Evolutionary conservation across 352 stramenopile species (phyloP), one percentile per base, ranked within the genome.

Genomic region (Globisporangium parvum): DNA sequence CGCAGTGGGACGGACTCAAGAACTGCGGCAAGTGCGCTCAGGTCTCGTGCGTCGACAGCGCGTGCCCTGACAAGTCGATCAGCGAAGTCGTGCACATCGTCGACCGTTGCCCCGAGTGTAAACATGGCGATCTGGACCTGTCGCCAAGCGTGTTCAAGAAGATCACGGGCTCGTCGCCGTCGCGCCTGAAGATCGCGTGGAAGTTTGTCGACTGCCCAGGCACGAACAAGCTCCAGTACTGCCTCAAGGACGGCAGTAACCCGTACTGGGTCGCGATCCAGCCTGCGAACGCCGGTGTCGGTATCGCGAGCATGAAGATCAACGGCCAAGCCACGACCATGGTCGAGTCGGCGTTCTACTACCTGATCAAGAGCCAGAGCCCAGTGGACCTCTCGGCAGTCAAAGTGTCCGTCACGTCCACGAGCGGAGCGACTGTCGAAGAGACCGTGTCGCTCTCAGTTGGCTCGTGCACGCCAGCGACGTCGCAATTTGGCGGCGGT

Each of bases 61-160:
- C 63, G 17, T 91, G 81, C 54, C 58, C 62, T 11, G 63, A 77
- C 60, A 56, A 74, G 51, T 72, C 73, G 51, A 75, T 66, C 40
- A 79, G 60, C 5, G 65, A 77, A 15, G 47, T 92, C 47, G 71
- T 89, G 17, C 69, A 92, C 53, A 77, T 92, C 52, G 62, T 88
- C 14, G 80, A 92, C 52, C 76, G 75, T 4, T 92, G 82, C 46
- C 82, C 82, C 1, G 80, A 89, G 55, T 92, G 80, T 59, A 72
- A 62, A 42, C 53, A 77, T 24, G 82, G 82, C 41, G 82, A 82
- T 9, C 60, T 92, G 10, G 82, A 92, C 50, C 57, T 92, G 59
- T 89, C 79, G 33, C 75, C 77, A 10, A 74, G 65, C 0, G 76
- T 93, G 28, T 93, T 85, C 65, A 75, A 69, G 40, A 65, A 72